A percentile compares a stretch with the other conserved stretches of the same genome.
Conservation (phyloP, 2,329 filamentous ascomycete species). For the Malbranchea cinnamomea region DNA sequence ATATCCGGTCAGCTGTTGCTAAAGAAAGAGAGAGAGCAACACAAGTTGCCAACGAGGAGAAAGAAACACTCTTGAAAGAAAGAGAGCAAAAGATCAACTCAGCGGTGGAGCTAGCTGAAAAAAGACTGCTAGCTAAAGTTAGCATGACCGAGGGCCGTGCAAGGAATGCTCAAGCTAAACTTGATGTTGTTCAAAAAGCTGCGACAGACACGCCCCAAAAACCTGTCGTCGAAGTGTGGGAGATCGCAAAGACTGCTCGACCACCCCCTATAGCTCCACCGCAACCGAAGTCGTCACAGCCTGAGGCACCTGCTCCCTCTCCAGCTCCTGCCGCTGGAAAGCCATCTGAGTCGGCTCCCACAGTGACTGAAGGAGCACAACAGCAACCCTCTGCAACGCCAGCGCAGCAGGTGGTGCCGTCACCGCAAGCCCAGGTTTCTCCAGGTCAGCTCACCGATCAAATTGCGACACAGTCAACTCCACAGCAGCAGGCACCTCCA, state of each 20-base stretch:
- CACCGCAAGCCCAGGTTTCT: conserved; percentile 5
- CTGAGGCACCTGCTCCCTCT: conserved; percentile 9
- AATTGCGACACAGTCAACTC: too few species aligned
- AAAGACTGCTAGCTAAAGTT: conserved; percentile 58
- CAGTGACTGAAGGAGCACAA: conserved; percentile 7
- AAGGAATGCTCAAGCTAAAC: conserved; percentile 51
- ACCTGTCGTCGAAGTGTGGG: conserved; percentile 77
- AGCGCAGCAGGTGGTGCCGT: conserved; percentile 9
- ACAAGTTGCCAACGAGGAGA: conserved; percentile 25
- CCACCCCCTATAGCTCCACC: conserved; percentile 7
- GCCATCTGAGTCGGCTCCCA: conserved; percentile 8
- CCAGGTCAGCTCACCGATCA: too few species aligned
- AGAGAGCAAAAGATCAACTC: conserved; percentile 42
- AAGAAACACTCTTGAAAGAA: conserved; percentile 27
- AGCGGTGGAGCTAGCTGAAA: conserved; percentile 56
- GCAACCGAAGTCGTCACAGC: conserved; percentile 7
- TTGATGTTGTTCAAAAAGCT: conserved; percentile 65
- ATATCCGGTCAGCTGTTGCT: conserved; percentile 37
- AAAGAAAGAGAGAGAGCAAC: conserved; percentile 20
- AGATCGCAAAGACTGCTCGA: conserved; percentile 51
- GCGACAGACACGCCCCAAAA: conserved; percentile 72
- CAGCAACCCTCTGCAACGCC: conserved; percentile 10
- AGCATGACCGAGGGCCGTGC: conserved; percentile 64
- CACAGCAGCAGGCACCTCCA: conserved; percentile 1
- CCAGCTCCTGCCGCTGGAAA: conserved; percentile 4